These are phyloP conservation scores for Pseudozyma hubeiensis DNA, from an alignment of 1,284 basidiomycete species.

Conservation along the genomic window DNA sequence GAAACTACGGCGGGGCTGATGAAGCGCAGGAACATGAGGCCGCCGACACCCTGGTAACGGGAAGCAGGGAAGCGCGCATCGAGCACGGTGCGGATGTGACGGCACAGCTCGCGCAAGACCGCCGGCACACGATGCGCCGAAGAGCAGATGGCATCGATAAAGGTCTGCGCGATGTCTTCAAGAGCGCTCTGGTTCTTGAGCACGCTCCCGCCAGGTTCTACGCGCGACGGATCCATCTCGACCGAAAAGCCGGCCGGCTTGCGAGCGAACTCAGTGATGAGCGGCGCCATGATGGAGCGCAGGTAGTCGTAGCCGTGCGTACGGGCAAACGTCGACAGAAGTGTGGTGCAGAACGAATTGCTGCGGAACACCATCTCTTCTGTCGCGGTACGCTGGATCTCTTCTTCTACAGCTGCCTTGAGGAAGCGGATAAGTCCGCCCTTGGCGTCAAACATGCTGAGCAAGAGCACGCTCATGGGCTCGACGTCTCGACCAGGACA, in stretches of 20 bases:
- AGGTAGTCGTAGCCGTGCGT: constrained; percentile 67
- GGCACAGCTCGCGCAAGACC: constrained; percentile 63
- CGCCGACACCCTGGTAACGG: constrained; percentile 63
- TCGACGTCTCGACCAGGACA: constrained; percentile 57
- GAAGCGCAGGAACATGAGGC: constrained; percentile 65
- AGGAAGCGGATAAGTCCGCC: constrained; percentile 63
- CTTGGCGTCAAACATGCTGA: constrained; percentile 62
- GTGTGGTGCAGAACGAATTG: constrained; percentile 63
- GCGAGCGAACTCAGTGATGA: constrained; percentile 60
- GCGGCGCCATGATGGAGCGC: constrained; percentile 60
- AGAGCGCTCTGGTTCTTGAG: constrained; percentile 56
- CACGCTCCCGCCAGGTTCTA: constrained; percentile 56
- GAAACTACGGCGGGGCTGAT: constrained; percentile 64
- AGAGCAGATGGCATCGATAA: constrained; percentile 64
- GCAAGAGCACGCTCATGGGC: constrained; percentile 52
- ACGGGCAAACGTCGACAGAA: constrained; percentile 58
- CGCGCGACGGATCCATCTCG: constrained; percentile 60
- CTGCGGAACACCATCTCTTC: constrained; percentile 66
- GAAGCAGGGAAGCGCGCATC: constrained; percentile 61
- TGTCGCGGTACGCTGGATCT: constrained; percentile 56
- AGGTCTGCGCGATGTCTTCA: constrained; percentile 63
- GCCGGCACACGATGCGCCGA: constrained; percentile 63
- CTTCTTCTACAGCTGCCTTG: constrained; percentile 58
- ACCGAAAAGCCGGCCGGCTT: constrained; percentile 62
- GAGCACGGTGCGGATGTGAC: constrained; percentile 61